These are phyloP conservation scores for Grosmannia penicillata DNA, from an alignment of 2,329 filamentous ascomycete genomes.

Conservation along the genomic window DNA sequence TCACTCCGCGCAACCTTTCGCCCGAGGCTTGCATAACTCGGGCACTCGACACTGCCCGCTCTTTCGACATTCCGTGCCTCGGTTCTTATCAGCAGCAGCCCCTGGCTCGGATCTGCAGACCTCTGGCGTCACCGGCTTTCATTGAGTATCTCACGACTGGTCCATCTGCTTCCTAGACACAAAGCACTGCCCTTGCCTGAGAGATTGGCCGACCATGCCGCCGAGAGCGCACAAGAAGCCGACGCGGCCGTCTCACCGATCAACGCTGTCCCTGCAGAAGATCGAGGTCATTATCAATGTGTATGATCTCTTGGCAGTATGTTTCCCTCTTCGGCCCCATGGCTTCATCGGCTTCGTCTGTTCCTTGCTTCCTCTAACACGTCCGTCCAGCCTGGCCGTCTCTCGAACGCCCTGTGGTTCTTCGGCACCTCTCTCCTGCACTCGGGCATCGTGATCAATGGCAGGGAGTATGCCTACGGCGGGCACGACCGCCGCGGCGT, in stretches of 20 bases:
- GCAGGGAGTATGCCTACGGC: slow-evolving; percentile 72
- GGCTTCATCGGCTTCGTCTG: background rate
- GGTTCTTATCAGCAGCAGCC: too few species aligned
- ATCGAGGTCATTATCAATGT: slow-evolving; percentile 64
- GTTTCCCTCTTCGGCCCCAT: too few species aligned
- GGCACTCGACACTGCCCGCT: too few species aligned
- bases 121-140: too few species aligned
- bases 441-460: slow-evolving; percentile 68
- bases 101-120: too few species aligned
- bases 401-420: slow-evolving; percentile 66
- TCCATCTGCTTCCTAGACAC: background rate
- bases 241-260: slow-evolving; percentile 35
- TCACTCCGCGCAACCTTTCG: too few species aligned
- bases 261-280: slow-evolving; percentile 53
- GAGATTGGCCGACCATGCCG: slow-evolving; percentile 19
- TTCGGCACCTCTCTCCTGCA: slow-evolving; percentile 66
- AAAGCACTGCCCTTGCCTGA: background rate
- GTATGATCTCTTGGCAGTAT: slow-evolving; percentile 61
- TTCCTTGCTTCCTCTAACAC: slow-evolving; percentile 3
- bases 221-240: slow-evolving; percentile 25
- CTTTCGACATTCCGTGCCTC: too few species aligned
- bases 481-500: slow-evolving; percentile 57
- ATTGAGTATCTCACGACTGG: too few species aligned
- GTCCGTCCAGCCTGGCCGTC: slow-evolving; percentile 46
- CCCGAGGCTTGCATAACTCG: too few species aligned